These are phyloP conservation scores for Magnaporthales sp. DNA, from an alignment of 2,329 filamentous ascomycete species.

Conservation along the genomic window DNA sequence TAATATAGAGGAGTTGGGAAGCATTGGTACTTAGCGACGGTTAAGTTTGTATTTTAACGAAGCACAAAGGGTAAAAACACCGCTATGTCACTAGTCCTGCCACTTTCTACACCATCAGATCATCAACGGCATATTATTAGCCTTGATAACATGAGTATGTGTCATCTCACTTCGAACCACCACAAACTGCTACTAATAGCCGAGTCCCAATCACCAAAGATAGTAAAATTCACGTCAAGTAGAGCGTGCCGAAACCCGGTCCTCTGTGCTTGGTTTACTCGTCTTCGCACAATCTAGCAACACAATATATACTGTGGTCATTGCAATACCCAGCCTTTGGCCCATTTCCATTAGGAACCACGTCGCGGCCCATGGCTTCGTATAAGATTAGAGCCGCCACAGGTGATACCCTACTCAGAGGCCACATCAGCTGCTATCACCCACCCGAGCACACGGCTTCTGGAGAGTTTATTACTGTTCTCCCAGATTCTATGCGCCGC, in stretches of 20 bases:
- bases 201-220: neutral
- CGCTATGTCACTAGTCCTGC: no score
- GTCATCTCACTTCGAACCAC: neutral
- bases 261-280: neutral
- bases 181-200: neutral
- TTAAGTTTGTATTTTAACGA: neutral
- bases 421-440: neutral
- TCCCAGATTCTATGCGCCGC: neutral
- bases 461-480: neutral
- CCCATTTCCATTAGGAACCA: neutral
- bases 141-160: neutral
- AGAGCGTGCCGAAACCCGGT: neutral
- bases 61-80: neutral
- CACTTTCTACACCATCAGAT: no score
- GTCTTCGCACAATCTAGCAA: neutral
- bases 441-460: neutral
- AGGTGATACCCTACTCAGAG: neutral
- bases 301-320: neutral
- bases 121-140: neutral
- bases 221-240: neutral
- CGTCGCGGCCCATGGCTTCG: neutral
- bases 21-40: neutral
- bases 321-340: neutral
- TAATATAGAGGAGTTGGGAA: neutral
- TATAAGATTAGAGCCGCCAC: neutral